Percentiles rank a stretch among this genome's conserved stretches.
These are phyloP conservation scores for Mallotus nudiflorus DNA, from an alignment of 345 rosid species.

Conservation along the genomic window DNA sequence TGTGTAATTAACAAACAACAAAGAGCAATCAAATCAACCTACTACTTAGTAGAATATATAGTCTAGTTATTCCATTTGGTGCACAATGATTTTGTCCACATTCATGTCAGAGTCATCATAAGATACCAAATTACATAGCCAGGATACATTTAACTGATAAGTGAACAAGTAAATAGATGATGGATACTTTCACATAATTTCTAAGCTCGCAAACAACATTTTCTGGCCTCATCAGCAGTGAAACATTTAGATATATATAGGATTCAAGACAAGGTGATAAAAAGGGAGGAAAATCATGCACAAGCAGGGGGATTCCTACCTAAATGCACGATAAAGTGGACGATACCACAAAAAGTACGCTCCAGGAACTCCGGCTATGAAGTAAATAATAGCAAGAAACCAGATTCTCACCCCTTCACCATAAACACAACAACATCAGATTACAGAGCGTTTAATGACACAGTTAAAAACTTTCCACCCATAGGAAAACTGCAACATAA, in stretches of 20 bases:
- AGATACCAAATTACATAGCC: not conserved
- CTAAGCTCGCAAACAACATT: too few species aligned
- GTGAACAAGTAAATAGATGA: not conserved
- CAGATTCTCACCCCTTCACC: slow-evolving; percentile 80
- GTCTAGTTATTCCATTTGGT: not conserved
- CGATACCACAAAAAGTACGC: slow-evolving; percentile 61
- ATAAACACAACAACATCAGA: not conserved
- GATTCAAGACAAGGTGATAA: not conserved
- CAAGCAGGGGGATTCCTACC: slow-evolving; percentile 40
- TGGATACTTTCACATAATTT: not conserved
- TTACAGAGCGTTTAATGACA: not conserved
- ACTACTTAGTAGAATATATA: not conserved
- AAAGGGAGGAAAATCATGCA: not conserved
- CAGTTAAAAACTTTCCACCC: not conserved
- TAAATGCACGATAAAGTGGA: slow-evolving; percentile 90
- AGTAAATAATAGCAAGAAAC: slow-evolving; percentile 92
- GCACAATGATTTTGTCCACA: not conserved
- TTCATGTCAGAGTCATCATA: not conserved
- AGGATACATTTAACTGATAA: not conserved
- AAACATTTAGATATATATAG: too few species aligned
- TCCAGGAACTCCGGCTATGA: slow-evolving; percentile 87
- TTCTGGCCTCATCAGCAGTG: too few species aligned
- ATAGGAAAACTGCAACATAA: not conserved
- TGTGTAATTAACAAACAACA: not conserved
- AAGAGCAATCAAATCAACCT: not conserved